phyloP scores from a whole-genome alignment of 2,329 filamentous ascomycete species.

The Berkeleyomyces rouxiae region DNA sequence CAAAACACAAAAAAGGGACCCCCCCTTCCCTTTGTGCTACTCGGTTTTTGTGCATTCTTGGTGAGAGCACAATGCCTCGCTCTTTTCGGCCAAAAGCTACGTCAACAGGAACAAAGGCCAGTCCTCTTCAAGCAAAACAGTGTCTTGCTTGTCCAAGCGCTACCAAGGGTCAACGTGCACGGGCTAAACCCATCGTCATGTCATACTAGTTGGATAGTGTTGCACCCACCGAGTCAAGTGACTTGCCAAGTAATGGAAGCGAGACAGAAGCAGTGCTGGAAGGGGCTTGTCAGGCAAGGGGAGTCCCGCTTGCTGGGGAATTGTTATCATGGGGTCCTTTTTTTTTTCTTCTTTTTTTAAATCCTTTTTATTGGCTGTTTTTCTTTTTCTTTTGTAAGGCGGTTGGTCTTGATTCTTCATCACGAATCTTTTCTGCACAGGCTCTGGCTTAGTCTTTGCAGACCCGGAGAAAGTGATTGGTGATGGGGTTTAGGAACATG shows the following conservation, averaged over 20 bases:
- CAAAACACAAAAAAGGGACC: background rate
- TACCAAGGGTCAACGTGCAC: background rate
- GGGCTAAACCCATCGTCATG: background rate
- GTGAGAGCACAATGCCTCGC: background rate
- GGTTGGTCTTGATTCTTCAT: too few species aligned
- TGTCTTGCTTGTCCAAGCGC: background rate
- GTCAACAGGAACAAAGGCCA: background rate
- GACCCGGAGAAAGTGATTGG: too few species aligned
- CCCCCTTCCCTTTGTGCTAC: background rate
- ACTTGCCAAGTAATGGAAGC: background rate
- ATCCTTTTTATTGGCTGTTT: too few species aligned
- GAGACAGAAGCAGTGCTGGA: background rate
- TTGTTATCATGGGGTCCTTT: background rate
- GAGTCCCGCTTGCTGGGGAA: background rate
- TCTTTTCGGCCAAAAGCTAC: background rate
- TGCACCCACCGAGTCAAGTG: conserved; percentile 1
- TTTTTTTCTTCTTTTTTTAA: too few species aligned
- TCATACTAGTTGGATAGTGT: background rate
- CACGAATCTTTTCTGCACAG: too few species aligned
- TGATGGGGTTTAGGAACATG: background rate
- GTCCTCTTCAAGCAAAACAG: background rate
- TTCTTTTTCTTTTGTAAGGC: too few species aligned
- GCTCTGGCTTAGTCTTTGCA: too few species aligned
- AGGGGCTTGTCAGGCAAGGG: background rate
- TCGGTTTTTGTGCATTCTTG: background rate